These are phyloP conservation scores for Hawksworthiomyces lignivorus DNA, from an alignment of 2,329 filamentous ascomycete species.

Conservation along the genomic window DNA sequence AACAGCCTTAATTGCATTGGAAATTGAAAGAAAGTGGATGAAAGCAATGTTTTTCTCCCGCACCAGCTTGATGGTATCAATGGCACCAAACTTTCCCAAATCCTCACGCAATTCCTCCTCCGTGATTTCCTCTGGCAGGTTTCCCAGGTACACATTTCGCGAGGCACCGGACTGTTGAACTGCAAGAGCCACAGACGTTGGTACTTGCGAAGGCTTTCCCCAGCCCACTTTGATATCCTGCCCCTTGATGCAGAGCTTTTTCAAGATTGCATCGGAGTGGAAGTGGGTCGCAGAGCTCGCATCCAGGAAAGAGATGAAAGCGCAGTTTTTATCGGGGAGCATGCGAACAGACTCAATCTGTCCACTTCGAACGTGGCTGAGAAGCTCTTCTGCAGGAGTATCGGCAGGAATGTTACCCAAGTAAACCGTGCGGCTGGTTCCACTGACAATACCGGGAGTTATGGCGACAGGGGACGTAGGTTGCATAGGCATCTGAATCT, in stretches of 20 bases:
- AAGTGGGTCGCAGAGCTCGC: conserved; percentile 97
- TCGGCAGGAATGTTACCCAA: conserved; percentile 97
- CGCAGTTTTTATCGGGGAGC: conserved; percentile 97
- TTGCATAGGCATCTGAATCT: conserved; percentile 52
- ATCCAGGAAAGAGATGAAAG: conserved; percentile 98
- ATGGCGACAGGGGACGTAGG: conserved; percentile 70
- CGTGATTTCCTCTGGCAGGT: conserved; percentile 78
- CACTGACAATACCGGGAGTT: conserved; percentile 72
- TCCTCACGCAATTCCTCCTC: conserved; percentile 94
- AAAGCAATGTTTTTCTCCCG: conserved; percentile 97
- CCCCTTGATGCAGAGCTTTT: conserved; percentile 96
- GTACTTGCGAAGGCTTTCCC: conserved; percentile 97
- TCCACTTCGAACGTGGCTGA: conserved; percentile 91
- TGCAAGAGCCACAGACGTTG: conserved; percentile 91
- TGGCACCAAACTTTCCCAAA: conserved; percentile 88
- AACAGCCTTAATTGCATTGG: conserved; percentile 97
- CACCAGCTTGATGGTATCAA: conserved; percentile 96
- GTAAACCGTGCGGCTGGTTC: conserved; percentile 94
- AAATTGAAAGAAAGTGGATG: conserved; percentile 93
- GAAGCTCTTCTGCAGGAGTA: conserved; percentile 91
- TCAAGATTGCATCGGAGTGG: conserved; percentile 98
- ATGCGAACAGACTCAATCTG: conserved; percentile 98
- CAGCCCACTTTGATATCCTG: conserved; percentile 99
- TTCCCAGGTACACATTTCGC: conserved; percentile 93
- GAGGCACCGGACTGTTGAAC: conserved; percentile 97